phyloP scores from a whole-genome alignment of 352 stramenopile species.

The Pythium chondricola region DNA sequence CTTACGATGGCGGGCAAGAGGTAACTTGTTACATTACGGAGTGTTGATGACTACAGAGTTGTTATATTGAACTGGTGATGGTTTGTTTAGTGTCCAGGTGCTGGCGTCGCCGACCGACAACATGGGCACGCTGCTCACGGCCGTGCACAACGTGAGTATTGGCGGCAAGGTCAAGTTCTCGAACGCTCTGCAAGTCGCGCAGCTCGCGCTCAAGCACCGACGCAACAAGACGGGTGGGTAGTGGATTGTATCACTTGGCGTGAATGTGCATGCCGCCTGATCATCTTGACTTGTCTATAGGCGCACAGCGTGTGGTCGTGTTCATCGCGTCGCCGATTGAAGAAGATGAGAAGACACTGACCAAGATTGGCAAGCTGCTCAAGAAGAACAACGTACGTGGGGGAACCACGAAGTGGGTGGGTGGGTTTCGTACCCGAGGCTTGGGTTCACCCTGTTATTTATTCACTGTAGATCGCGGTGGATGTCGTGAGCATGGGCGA shows the following conservation, averaged over 20 bases:
- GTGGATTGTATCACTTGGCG: too few species aligned
- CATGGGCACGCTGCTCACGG: slow-evolving; percentile 95
- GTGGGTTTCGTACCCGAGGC: too few species aligned
- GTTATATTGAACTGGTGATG: not conserved
- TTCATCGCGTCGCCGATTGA: slow-evolving; percentile 95
- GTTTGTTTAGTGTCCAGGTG: slow-evolving; percentile 79
- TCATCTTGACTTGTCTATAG: slow-evolving; percentile 18
- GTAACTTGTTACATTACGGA: slow-evolving; percentile 13
- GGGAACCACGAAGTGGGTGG: too few species aligned
- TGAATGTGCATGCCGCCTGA: too few species aligned
- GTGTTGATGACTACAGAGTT: not conserved
- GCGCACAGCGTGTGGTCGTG: slow-evolving; percentile 89
- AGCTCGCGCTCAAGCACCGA: slow-evolving; percentile 97
- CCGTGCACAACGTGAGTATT: slow-evolving; percentile 90
- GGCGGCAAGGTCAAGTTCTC: slow-evolving; percentile 90
- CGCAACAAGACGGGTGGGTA: slow-evolving; percentile 95
- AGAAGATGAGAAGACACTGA: slow-evolving; percentile 86
- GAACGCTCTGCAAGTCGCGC: slow-evolving; percentile 95
- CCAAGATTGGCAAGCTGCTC: slow-evolving; percentile 96
- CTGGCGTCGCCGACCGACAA: slow-evolving; percentile 97
- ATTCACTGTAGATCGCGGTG: slow-evolving; percentile 86
- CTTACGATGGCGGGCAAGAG: slow-evolving; percentile 92
- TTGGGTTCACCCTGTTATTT: too few species aligned
- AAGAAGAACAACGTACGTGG: slow-evolving; percentile 97
- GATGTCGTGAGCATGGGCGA: slow-evolving; percentile 98